Evolutionary conservation across 2,329 filamentous ascomycete species (phyloP).

Genomic region (Lasiodiplodia sp.): DNA sequence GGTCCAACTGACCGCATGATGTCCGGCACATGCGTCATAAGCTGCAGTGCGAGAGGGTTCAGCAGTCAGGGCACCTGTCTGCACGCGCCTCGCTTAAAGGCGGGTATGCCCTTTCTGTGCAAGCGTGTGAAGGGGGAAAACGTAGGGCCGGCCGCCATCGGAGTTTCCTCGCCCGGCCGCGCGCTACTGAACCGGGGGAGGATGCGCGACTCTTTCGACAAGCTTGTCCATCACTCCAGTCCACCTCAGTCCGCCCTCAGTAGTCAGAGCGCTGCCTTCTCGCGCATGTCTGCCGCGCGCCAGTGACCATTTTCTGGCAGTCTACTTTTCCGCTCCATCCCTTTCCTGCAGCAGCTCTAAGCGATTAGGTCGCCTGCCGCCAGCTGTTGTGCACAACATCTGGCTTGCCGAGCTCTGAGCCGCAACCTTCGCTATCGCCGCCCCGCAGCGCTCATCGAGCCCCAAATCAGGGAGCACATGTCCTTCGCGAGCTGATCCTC

Average conservation of each 20-base stretch:
- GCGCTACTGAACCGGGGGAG: conserved; percentile 25
- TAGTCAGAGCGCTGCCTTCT: conserved; percentile 13
- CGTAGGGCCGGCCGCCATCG: conserved; percentile 17
- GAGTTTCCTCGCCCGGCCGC: conserved; percentile 30
- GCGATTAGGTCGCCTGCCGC: background rate
- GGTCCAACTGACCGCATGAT: background rate
- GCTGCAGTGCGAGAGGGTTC: background rate
- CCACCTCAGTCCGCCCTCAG: conserved; percentile 1
- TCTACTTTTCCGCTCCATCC: background rate
- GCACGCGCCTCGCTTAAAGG: conserved; percentile 20
- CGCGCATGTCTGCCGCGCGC: conserved; percentile 15
- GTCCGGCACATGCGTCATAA: background rate
- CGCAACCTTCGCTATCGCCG: conserved; percentile 19
- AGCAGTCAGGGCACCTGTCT: background rate
- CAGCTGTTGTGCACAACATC: conserved; percentile 23
- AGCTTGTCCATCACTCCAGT: conserved; percentile 23
- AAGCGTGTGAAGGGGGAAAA: conserved; percentile 4
- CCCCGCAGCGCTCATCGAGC: conserved; percentile 9
- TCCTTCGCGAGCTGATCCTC: conserved; percentile 19
- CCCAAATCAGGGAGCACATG: conserved; percentile 26
- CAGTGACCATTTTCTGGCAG: background rate
- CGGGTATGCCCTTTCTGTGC: conserved; percentile 7
- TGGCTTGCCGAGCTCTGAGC: conserved; percentile 23
- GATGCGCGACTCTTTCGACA: conserved; percentile 31
- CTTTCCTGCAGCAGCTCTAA: background rate